These are phyloP conservation scores for Prinsepia uniflora DNA, from an alignment of 306 rosid genomes.

Conservation along the genomic window DNA sequence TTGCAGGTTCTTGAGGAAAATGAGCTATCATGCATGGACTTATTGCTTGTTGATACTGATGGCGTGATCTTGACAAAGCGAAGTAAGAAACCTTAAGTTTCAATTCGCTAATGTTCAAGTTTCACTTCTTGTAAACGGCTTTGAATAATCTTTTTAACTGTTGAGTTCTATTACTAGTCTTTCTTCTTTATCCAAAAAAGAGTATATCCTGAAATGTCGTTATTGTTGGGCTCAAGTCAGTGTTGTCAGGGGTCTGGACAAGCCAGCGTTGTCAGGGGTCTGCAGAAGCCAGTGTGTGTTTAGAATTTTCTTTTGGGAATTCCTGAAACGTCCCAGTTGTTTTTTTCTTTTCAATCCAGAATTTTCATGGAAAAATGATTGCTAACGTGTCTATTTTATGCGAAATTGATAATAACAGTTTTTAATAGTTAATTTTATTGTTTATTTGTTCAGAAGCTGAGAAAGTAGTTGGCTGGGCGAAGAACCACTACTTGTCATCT, in stretches of 20 bases:
- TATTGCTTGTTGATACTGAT: constrained; percentile 60
- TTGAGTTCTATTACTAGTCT: neutral
- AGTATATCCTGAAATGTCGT: neutral
- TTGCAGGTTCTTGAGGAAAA: constrained; percentile 88
- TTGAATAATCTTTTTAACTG: neutral
- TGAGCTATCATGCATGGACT: constrained; percentile 66
- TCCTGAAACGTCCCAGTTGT: neutral
- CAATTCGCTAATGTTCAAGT: neutral
- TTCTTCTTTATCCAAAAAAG: neutral
- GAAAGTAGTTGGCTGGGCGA: constrained; percentile 95
- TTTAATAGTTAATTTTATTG: neutral
- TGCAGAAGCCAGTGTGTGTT: neutral
- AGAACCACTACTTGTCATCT: constrained; percentile 74
- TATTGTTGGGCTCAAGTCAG: neutral
- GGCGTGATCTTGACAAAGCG: constrained; percentile 71
- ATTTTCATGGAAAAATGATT: neutral
- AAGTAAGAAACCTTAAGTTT: constrained; percentile 46
- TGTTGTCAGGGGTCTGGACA: neutral
- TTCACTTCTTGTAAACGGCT: neutral
- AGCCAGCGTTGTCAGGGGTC: neutral
- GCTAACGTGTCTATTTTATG: neutral
- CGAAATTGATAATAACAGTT: neutral
- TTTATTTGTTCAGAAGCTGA: constrained; percentile 69
- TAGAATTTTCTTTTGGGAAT: neutral
- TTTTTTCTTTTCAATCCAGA: neutral